Evolutionary conservation across 2,329 filamentous ascomycete genomes (phyloP).

Genomic region (Rugonectria rugulosa): DNA sequence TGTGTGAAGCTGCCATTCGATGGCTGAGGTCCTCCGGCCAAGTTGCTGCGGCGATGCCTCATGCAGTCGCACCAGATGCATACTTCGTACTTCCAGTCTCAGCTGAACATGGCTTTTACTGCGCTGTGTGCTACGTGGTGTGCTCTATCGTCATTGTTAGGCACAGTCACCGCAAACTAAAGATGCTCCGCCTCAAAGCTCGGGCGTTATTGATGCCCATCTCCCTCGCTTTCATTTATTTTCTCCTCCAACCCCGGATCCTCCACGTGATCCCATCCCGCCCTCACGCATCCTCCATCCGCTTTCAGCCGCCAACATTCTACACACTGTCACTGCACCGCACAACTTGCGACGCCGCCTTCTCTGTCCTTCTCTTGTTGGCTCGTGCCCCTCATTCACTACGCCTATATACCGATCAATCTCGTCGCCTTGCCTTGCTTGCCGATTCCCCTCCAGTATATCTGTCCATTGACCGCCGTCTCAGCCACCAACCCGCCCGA

Average conservation of each 20-base stretch:
- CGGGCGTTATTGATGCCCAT: conserved; percentile 9
- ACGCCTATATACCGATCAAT: conserved; percentile 15
- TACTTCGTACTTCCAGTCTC: too few species aligned
- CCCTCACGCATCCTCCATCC: conserved; percentile 1
- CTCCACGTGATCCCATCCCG: conserved; percentile 16
- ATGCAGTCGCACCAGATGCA: background rate
- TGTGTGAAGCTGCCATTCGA: background rate
- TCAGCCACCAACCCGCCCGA: conserved; percentile 25
- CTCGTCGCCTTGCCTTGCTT: conserved; percentile 11
- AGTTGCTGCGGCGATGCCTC: background rate
- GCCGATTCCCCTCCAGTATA: conserved; percentile 11
- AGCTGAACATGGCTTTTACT: too few species aligned
- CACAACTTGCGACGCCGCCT: conserved; percentile 19
- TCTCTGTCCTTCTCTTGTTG: conserved; percentile 14
- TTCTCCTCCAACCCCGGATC: background rate
- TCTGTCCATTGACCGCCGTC: conserved; percentile 29
- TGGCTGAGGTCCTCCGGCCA: background rate
- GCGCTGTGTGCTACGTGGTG: conserved; percentile 3
- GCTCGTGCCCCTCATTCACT: conserved; percentile 27
- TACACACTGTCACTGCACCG: conserved; percentile 15
- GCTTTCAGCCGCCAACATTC: conserved; percentile 20
- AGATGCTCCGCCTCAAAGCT: conserved; percentile 21
- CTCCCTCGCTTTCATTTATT: conserved; percentile 7
- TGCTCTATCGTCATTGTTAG: background rate
- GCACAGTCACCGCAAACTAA: conserved; percentile 3